A percentile compares a stretch with the other conserved stretches of the same genome.
phyloP scores from a whole-genome alignment of 2,329 filamentous ascomycete genomes.

The Aspergillus piperis region DNA sequence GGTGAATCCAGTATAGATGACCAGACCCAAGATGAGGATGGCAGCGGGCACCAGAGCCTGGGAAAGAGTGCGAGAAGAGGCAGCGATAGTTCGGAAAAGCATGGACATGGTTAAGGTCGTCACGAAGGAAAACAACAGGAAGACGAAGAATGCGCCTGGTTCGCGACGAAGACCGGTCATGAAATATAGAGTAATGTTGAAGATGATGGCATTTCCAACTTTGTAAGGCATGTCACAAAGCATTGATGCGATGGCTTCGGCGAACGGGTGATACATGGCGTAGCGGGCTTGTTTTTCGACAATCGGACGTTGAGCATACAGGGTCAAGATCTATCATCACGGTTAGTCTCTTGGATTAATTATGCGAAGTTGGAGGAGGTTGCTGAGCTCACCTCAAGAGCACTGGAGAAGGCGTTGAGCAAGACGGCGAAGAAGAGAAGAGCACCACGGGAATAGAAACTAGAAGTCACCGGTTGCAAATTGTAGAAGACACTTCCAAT shows the following conservation, averaged over 20 bases:
- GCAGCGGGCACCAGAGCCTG: constrained; percentile 60
- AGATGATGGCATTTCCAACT: constrained; percentile 69
- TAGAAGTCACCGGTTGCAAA: constrained; percentile 62
- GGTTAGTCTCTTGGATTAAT: constrained; percentile 14
- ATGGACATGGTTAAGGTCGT: constrained; percentile 79
- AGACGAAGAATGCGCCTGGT: constrained; percentile 80
- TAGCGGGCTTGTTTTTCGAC: constrained; percentile 88
- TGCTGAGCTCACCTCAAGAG: constrained; percentile 61
- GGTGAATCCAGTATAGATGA: constrained; percentile 54
- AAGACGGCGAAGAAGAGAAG: constrained; percentile 86
- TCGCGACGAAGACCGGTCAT: constrained; percentile 78
- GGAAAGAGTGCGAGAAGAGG: constrained; percentile 66
- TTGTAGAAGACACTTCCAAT: constrained; percentile 82
- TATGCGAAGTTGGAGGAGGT: background rate
- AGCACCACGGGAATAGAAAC: constrained; percentile 77
- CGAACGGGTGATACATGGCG: constrained; percentile 84
- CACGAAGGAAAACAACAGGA: constrained; percentile 72
- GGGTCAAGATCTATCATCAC: constrained; percentile 66
- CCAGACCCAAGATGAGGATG: constrained; percentile 47
- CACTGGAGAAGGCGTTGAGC: constrained; percentile 80
- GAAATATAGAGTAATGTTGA: constrained; percentile 83
- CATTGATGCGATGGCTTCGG: constrained; percentile 86
- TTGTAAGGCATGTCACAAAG: constrained; percentile 84
- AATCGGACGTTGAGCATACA: constrained; percentile 87
- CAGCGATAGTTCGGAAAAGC: constrained; percentile 81